phyloP scores from a whole-genome alignment of 352 stramenopile genomes.

The Globisporangium perplexum region DNA sequence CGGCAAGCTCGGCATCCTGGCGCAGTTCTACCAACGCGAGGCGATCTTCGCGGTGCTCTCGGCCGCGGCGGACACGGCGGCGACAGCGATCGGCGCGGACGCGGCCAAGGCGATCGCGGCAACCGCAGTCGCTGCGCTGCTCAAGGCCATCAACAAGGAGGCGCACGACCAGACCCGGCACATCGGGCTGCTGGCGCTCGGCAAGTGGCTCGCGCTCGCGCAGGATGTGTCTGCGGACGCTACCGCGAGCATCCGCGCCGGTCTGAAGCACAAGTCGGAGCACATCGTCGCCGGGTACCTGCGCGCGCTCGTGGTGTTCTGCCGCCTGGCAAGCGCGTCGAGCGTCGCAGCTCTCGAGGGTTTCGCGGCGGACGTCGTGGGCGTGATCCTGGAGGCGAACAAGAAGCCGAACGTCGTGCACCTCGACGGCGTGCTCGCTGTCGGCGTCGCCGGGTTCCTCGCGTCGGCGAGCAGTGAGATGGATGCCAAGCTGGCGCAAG shows the following conservation, averaged over 20 bases:
- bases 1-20: constrained; percentile 77
- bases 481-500: constrained; percentile 46
- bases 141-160: constrained; percentile 79
- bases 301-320: constrained; percentile 47
- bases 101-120: constrained; percentile 41
- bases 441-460: constrained; percentile 54
- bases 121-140: constrained; percentile 39
- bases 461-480: constrained; percentile 52
- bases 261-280: constrained; percentile 72
- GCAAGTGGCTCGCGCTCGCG: constrained; percentile 64
- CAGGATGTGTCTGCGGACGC: constrained; percentile 42
- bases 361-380: constrained; percentile 50
- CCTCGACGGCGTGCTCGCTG: constrained; percentile 68
- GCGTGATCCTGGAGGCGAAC: constrained; percentile 51
- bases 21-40: constrained; percentile 87
- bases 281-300: constrained; percentile 60
- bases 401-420: constrained; percentile 77
- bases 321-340: constrained; percentile 19
- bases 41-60: constrained; percentile 60
- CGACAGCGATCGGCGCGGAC: constrained; percentile 14
- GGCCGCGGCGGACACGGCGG: constrained; percentile 36
- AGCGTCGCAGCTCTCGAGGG: constrained; percentile 19
- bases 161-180: constrained; percentile 78
- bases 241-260: constrained; percentile 36
- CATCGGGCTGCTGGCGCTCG: constrained; percentile 60